Base-by-base conservation (phyloP, 192 early-diverging fungal species). In the Coemansia erecta region DNA sequence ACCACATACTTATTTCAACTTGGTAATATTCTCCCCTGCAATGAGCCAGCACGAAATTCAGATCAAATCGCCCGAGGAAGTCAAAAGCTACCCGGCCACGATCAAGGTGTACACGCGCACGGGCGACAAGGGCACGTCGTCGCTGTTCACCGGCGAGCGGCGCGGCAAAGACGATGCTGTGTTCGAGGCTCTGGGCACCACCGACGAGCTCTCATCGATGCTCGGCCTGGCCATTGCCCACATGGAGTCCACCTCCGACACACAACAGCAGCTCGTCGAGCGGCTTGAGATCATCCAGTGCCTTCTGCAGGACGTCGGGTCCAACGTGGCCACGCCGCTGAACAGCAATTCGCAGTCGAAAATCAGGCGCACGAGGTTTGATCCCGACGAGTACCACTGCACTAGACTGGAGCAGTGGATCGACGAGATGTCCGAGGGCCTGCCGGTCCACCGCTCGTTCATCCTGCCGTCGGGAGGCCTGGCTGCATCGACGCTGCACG, bases 391-490 rank as follows among this genome's bases (percentile, higher is more conserved):
- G 18, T 37, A 73, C 19, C 82, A 87, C 44, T 82, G 84, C 12
- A 48, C 35, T 8, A 82, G 82, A 37, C 72, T 97, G 15, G 94
- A 94, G 70, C 7, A 51, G 6, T 97, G 93, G 94, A 94, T 95
- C 37, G 95, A 97, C 71, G 80, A 83, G 22, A 56, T 90, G 52
- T 84, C 92, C 60, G 70, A 52, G 28, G 64, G 75, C 31, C 82
- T 94, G 64, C 91, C 92, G 18, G 85, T 87, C 41, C 74, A 93
- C 41, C 84, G 81, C 15, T 87, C 88, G 47, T 96, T 96, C 61
- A 96, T 96, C 45, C 60, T 96, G 51, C 92, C 94, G 78, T 97
- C 94, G 12, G 95, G 95, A 8, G 94, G 95, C 2, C 81, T 84
- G 41, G 85, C 91, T 24, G 87, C 90, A 11, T 82, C 90, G 1